phyloP scores from a whole-genome alignment of 371 early-diverging fungal species.

The Haplosporangium sp. region DNA sequence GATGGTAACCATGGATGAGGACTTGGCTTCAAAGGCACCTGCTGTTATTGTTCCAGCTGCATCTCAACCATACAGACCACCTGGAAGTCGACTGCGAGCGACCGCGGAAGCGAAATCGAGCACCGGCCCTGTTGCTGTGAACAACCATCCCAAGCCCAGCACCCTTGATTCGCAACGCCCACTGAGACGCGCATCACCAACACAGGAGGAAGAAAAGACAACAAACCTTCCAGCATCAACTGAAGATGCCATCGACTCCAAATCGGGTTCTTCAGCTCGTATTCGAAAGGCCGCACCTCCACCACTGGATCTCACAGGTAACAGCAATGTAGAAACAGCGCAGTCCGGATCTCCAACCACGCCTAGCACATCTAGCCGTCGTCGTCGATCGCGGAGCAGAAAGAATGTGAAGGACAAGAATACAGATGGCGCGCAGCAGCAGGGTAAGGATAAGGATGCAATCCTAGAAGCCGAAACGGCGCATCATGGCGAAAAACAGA shows the following conservation, averaged over 20 bases:
- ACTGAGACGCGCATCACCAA: slow-evolving; percentile 8
- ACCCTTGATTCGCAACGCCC: slow-evolving; percentile 6
- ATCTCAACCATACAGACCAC: slow-evolving; percentile 48
- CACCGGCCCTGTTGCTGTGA: not conserved
- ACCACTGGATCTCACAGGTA: slow-evolving; percentile 35
- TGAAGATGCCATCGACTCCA: slow-evolving; percentile 2
- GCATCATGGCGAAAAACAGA: slow-evolving; percentile 2
- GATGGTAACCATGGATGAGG: slow-evolving; percentile 43
- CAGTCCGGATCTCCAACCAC: slow-evolving; percentile 34
- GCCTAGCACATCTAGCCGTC: slow-evolving; percentile 38
- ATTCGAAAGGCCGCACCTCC: slow-evolving; percentile 30
- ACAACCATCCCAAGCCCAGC: slow-evolving; percentile 2
- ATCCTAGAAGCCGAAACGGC: slow-evolving; percentile 5
- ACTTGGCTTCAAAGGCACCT: slow-evolving; percentile 9
- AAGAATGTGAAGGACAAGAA: slow-evolving; percentile 38
- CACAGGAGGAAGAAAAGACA: slow-evolving; percentile 2
- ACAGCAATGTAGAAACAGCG: slow-evolving; percentile 9
- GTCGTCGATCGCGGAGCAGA: slow-evolving; percentile 42
- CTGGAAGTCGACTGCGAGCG: slow-evolving; percentile 33
- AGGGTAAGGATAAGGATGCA: slow-evolving; percentile 16
- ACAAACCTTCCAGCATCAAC: not conserved
- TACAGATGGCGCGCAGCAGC: slow-evolving; percentile 8
- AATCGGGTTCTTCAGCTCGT: slow-evolving; percentile 11
- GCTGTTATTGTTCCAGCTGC: slow-evolving; percentile 12
- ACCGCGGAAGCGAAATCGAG: slow-evolving; percentile 16